Base-by-base conservation (phyloP, 2,329 filamentous ascomycete genomes). In the Paecilomyces formosus region DNA sequence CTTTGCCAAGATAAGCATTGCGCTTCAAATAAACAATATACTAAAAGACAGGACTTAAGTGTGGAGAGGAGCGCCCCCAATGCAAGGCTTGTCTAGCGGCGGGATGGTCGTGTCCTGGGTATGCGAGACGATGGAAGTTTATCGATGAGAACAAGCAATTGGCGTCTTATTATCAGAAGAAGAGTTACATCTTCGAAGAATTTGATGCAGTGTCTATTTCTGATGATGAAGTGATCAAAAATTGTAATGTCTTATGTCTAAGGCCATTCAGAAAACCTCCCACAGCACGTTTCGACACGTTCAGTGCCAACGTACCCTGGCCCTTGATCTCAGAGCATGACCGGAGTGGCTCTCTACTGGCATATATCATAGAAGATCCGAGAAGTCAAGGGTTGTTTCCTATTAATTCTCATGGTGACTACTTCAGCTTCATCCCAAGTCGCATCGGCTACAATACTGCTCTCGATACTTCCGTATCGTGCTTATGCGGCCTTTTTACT, bases 171-270 rank as follows among this genome's bases (percentile, higher is more conserved):
- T 57, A 57, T 45, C 53, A 49, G 52, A 30, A 30, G 51, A 57
- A 57, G 53, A 55, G 52, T n/a, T 57, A 57, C 22, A 35, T 57
- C 12, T 54, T 57, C n/a, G 56, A 57, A 22, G 56, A 45, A 26
- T 31, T 39, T 45, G 15, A 18, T 54, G 21, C 51, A 28, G 56
- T 49, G 53, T 9, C n/a, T 13, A 22, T 15, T 15, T 35, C 56
- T 6, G 45, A 8, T 18, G n/a, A n/a, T 3, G 18, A 45, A 4
- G 15, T 7, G 39, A 21, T 30, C 49, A 33, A 33, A 30, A 15
- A 53, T 53, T 7, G 3, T 21, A 53, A 24, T 30, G 28, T 12
- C 13, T 26, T 30, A 45, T 21, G 15, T 18, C n/a, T 18, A 9
- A 18, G 13, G n/a, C 7, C 39, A 18, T 45, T 18, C 18, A 6